A percentile compares a stretch with the other conserved stretches of the same genome.
Conservation (phyloP, 345 rosid species). For the Salix purpurea region DNA sequence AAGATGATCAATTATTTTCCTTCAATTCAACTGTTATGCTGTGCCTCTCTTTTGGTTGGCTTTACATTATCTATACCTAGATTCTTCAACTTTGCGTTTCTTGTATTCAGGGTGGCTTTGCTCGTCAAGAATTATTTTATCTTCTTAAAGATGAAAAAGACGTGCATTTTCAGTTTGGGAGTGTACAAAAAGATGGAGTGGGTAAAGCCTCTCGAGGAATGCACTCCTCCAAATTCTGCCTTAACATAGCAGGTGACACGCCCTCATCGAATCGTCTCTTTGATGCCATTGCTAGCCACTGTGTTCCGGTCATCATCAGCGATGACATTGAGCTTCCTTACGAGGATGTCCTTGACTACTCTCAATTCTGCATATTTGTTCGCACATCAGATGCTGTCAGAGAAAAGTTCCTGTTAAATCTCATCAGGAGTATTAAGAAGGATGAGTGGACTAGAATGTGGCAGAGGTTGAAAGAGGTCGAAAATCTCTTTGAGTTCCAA, state of each 20-base stretch:
- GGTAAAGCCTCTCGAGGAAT: conserved; percentile 67
- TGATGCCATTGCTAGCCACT: conserved; percentile 92
- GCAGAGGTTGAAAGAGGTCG: conserved; percentile 55
- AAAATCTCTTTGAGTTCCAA: conserved; percentile 50
- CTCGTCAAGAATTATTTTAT: conserved; percentile 68
- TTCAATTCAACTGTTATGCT: not conserved
- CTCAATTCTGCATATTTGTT: conserved; percentile 77
- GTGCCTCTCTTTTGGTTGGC: not conserved
- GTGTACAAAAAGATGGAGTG: conserved; percentile 61
- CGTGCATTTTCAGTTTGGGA: conserved; percentile 85
- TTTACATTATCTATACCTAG: not conserved
- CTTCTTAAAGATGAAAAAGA: conserved; percentile 76
- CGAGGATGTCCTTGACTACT: conserved; percentile 86
- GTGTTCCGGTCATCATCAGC: conserved; percentile 86
- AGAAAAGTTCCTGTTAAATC: conserved; percentile 56
- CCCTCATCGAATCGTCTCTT: conserved; percentile 97
- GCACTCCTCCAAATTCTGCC: conserved; percentile 86
- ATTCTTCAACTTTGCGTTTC: conserved; percentile 1
- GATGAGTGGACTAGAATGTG: conserved; percentile 80
- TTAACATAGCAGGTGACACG: conserved; percentile 94
- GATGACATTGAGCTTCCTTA: conserved; percentile 92
- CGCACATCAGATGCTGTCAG: conserved; percentile 75
- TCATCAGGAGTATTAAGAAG: conserved; percentile 56
- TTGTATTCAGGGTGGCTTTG: conserved; percentile 67
- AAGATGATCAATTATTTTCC: not conserved